A percentile compares a stretch with the other conserved stretches of the same genome.
phyloP scores from a whole-genome alignment of 2,329 filamentous ascomycete genomes.

The Colletotrichum spinosum region DNA sequence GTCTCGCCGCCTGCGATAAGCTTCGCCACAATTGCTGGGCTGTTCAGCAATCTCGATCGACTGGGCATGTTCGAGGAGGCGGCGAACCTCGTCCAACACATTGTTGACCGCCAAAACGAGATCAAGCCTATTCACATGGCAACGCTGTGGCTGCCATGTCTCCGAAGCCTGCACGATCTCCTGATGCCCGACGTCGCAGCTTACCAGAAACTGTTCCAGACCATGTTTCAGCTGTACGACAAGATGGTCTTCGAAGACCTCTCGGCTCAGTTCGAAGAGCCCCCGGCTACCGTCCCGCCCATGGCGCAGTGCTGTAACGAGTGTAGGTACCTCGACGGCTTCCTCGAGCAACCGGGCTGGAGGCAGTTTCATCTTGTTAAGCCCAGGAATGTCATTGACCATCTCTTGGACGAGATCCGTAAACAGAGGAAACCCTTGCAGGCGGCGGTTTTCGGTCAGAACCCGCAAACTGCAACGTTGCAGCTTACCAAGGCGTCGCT shows the following conservation, averaged over 20 bases:
- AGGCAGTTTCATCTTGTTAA: constrained; percentile 26
- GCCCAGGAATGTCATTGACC: constrained; percentile 17
- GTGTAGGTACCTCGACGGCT: constrained; percentile 23
- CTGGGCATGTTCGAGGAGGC: constrained; percentile 23
- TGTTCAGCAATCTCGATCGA: constrained; percentile 28
- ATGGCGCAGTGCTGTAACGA: constrained; percentile 25
- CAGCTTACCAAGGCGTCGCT: constrained; percentile 29
- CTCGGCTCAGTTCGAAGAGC: constrained; percentile 13
- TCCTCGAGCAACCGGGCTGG: constrained; percentile 28
- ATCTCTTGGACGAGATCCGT: constrained; percentile 11
- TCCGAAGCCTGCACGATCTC: constrained; percentile 27
- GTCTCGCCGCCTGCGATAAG: not conserved
- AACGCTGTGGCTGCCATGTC: constrained; percentile 23
- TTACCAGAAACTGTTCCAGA: constrained; percentile 23
- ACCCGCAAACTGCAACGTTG: constrained; percentile 16
- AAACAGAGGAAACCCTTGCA: constrained; percentile 29
- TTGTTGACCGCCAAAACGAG: constrained; percentile 6
- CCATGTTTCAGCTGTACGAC: constrained; percentile 17
- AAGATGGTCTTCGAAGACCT: constrained; percentile 26
- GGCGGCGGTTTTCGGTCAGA: constrained; percentile 21
- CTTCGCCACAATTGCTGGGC: constrained; percentile 19
- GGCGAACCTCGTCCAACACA: constrained; percentile 1
- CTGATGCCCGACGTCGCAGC: constrained; percentile 9
- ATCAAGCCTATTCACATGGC: constrained; percentile 30
- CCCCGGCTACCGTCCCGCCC: constrained; percentile 10